Percentiles rank a stretch among this genome's conserved stretches.
These are phyloP conservation scores for Aspergillus latus DNA, from an alignment of 2,329 filamentous ascomycete species.

Conservation along the genomic window DNA sequence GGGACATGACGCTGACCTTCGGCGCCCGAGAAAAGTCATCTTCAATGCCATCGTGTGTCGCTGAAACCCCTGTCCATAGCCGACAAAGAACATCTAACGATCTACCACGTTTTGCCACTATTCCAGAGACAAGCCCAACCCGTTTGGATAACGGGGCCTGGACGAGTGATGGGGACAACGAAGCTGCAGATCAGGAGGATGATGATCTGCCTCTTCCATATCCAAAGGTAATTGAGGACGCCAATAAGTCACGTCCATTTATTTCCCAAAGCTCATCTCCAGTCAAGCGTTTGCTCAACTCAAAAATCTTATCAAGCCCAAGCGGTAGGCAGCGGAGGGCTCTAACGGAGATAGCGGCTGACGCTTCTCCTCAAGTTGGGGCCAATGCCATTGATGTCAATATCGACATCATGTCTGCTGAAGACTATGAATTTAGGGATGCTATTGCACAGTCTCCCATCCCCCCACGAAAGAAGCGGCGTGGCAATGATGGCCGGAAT, in stretches of 20 bases:
- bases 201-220: slow-evolving; percentile 39
- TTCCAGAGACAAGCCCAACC: slow-evolving; percentile 42
- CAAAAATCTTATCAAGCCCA: slow-evolving; percentile 40
- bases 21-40: slow-evolving; percentile 32
- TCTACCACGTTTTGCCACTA: slow-evolving; percentile 34
- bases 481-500: slow-evolving; percentile 34
- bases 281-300: slow-evolving; percentile 24
- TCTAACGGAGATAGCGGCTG: slow-evolving; percentile 45
- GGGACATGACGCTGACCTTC: slow-evolving; percentile 12
- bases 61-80: slow-evolving; percentile 41
- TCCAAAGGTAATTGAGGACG: slow-evolving; percentile 20
- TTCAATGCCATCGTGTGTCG: slow-evolving; percentile 42
- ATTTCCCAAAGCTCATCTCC: slow-evolving; percentile 27
- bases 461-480: slow-evolving; percentile 39
- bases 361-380: slow-evolving; percentile 41
- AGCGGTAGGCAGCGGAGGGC: slow-evolving; percentile 38
- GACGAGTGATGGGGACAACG: slow-evolving; percentile 24
- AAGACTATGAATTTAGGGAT: slow-evolving; percentile 42
- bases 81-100: slow-evolving; percentile 25
- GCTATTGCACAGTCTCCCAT: slow-evolving; percentile 34
- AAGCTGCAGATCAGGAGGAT: slow-evolving; percentile 35
- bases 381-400: slow-evolving; percentile 31
- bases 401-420: slow-evolving; percentile 39
- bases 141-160: slow-evolving; percentile 26
- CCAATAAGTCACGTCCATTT: slow-evolving; percentile 22